These are phyloP conservation scores for Candida sithepensis DNA, from an alignment of 805 yeast species.

Conservation along the genomic window DNA sequence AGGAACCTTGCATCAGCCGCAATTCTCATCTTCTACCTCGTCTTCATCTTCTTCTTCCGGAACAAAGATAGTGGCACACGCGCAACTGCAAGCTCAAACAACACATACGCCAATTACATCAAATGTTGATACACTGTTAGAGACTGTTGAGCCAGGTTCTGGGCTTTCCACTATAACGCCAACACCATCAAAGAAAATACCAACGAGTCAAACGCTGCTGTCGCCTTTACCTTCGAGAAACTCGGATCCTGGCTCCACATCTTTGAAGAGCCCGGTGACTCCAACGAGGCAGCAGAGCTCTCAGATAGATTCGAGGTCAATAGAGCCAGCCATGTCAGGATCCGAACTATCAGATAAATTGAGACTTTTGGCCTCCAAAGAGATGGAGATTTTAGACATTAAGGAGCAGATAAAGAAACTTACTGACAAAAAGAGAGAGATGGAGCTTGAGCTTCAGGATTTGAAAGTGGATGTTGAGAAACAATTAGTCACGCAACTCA, in stretches of 20 bases:
- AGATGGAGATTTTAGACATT: conserved; percentile 62
- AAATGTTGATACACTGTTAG: background rate
- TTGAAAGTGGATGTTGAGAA: conserved; percentile 46
- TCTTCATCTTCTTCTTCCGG: too few relatives aligned
- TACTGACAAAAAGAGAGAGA: conserved; percentile 34
- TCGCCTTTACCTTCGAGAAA: background rate
- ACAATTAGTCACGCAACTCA: conserved; percentile 41
- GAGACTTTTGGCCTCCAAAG: conserved; percentile 62
- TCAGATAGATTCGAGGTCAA: background rate
- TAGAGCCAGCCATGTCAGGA: background rate
- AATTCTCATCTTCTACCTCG: background rate
- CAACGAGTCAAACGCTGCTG: background rate
- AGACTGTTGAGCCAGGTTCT: background rate
- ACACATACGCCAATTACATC: conserved; percentile 1
- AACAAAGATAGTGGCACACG: background rate
- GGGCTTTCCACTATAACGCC: background rate
- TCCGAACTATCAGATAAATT: conserved; percentile 50
- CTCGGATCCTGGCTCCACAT: background rate
- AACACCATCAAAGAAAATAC: background rate
- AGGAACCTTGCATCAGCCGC: background rate
- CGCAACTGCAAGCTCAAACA: background rate
- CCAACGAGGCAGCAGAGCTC: background rate
- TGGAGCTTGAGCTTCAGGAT: conserved; percentile 47
- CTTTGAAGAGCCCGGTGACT: background rate
- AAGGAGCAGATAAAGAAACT: conserved; percentile 51